Evolutionary conservation across 176 grass and related monocot species (phyloP), one percentile per base, ranked within the genome.

Genomic region (Cymbopogon citratus): DNA sequence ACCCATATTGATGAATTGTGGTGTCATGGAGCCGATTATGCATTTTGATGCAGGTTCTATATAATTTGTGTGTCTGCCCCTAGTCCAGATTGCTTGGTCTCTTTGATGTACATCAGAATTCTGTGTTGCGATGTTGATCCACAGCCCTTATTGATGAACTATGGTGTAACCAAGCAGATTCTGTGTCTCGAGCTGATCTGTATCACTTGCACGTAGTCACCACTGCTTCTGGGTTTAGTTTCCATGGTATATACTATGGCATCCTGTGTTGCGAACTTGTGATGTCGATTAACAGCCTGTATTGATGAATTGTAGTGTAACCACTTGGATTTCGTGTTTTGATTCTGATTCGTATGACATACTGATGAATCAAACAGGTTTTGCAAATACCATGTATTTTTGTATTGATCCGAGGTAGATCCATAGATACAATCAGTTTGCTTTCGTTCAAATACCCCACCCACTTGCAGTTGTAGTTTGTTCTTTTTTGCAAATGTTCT

Each of bases 261-360:
- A 78, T 82, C 73, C 16, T 46, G 13, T 40, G 66, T 39, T 77
- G n/a, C 0, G 1, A 51, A 7, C 48, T 18, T 51, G 5, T 51
- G 48, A 4, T 73, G 45, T 45, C 3, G 14, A 86, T 73, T 12
- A 5, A 0, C 16, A 6, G 18, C n/a, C 24, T 9, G 6, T 10
- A 75, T 27, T 23, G 51, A 56, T 68, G 43, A 84, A 76, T 76
- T 76, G 63, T 51, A 48, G 60, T 68, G 48, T 31, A 59, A 36
- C 40, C 0, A 8, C 0, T 4, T 4, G 29, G 13, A 74, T 74
- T 83, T 19, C 8, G 3, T 74, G 11, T 64, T 64, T 33, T 33
- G 12, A 34, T 49, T 18, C 18, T 0, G 39, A 63, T 82, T 57
- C 2, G 9, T 60, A 82, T 41, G 24, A 31, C 16, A 29, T 60